Percentiles rank a stretch among this genome's conserved stretches.
These are phyloP conservation scores for Senecio squalidus DNA, from an alignment of 140 eudicot genomes.

Conservation along the genomic window DNA sequence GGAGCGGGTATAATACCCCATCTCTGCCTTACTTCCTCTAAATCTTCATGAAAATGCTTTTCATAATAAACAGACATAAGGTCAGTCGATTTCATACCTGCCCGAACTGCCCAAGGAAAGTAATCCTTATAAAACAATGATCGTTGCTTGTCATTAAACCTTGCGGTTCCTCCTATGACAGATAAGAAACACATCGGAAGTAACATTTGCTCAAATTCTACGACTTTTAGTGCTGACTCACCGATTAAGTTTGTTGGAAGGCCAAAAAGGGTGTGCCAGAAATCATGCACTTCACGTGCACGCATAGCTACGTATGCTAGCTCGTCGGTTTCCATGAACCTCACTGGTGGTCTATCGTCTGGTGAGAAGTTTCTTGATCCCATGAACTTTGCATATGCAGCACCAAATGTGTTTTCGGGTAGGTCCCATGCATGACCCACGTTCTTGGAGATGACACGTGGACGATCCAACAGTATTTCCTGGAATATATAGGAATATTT, in stretches of 20 bases:
- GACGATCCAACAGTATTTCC: conserved; percentile 71
- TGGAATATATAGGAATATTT: conserved; percentile 7
- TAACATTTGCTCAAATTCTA: conserved; percentile 88
- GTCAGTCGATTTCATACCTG: conserved; percentile 66
- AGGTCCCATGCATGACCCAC: conserved; percentile 88
- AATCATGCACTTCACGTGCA: conserved; percentile 93
- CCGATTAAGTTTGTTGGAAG: conserved; percentile 88
- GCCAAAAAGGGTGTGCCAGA: conserved; percentile 92
- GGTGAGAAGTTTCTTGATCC: conserved; percentile 96
- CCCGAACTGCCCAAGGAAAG: conserved; percentile 93
- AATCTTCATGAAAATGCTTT: conserved; percentile 74
- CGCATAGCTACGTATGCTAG: conserved; percentile 86
- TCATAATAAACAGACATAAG: conserved; percentile 89
- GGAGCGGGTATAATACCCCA: conserved; percentile 92
- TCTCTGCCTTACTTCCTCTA: conserved; percentile 63
- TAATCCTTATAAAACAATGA: conserved; percentile 63
- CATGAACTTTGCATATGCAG: conserved; percentile 95
- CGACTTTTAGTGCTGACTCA: conserved; percentile 83
- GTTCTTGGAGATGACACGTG: conserved; percentile 72
- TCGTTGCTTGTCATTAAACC: conserved; percentile 67
- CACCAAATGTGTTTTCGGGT: conserved; percentile 83
- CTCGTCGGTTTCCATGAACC: conserved; percentile 94
- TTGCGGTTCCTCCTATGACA: conserved; percentile 67
- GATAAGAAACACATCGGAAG: conserved; percentile 87
- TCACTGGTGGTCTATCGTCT: conserved; percentile 84